Conservation (phyloP, 2,329 filamentous ascomycete species). For the Trichoderma cornu-damae region DNA sequence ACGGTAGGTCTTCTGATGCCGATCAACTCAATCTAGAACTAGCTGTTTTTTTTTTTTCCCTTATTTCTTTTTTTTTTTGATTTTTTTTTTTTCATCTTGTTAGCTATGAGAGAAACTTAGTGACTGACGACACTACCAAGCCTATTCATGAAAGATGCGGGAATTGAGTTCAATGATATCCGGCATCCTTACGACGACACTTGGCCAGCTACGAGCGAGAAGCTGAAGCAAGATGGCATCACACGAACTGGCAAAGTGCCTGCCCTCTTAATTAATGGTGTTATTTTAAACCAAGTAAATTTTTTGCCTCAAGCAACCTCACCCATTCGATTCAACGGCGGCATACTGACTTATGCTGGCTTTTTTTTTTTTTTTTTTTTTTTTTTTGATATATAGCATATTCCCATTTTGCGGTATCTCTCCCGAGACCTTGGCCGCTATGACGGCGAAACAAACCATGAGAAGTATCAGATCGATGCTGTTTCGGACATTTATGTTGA, state of each 20-base stretch:
- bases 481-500: constrained; percentile 37
- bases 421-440: constrained; percentile 33
- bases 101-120: no score
- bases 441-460: constrained; percentile 34
- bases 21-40: not conserved
- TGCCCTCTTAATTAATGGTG: constrained; percentile 33
- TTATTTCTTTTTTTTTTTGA: no score
- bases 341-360: not conserved
- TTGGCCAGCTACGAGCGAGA: constrained; percentile 23
- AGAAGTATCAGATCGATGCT: constrained; percentile 36
- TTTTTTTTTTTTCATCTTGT: no score
- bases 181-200: constrained; percentile 27
- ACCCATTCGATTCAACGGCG: constrained; percentile 25
- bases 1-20: not conserved
- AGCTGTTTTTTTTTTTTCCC: no score
- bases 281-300: constrained; percentile 23
- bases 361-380: no score
- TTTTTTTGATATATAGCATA: no score
- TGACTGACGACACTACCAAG: not conserved
- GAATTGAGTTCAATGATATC: constrained; percentile 25
- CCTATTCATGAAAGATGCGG: constrained; percentile 16
- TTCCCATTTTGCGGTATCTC: constrained; percentile 34
- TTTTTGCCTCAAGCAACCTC: no score
- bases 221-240: constrained; percentile 26
- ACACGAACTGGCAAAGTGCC: constrained; percentile 33